Percentiles rank a stretch among this genome's conserved stretches.
These are phyloP conservation scores for Elaphomyces granulatus DNA, from an alignment of 495 filamentous ascomycete genomes.

Conservation along the genomic window DNA sequence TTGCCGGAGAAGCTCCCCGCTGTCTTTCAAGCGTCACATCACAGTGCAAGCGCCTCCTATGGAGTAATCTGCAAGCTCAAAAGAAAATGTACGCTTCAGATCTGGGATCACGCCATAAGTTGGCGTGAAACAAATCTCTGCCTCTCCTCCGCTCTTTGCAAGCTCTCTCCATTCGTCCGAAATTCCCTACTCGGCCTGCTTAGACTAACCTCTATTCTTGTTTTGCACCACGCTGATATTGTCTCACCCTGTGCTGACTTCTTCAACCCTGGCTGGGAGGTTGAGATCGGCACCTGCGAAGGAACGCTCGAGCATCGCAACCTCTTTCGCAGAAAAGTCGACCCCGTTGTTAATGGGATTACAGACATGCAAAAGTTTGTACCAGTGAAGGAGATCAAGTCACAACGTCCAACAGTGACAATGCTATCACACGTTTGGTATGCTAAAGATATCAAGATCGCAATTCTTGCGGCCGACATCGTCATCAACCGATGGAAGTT, in stretches of 20 bases:
- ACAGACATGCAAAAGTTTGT: slow-evolving; percentile 49
- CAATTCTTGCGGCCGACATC: slow-evolving; percentile 47
- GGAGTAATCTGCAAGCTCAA: slow-evolving; percentile 54
- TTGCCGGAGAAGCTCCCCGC: slow-evolving; percentile 46
- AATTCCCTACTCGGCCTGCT: slow-evolving; percentile 41
- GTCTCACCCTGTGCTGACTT: slow-evolving; percentile 50
- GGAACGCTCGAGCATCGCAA: slow-evolving; percentile 44
- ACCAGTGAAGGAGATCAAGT: slow-evolving; percentile 43
- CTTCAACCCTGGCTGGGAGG: slow-evolving; percentile 56
- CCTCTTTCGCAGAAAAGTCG: slow-evolving; percentile 46
- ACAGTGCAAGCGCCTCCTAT: slow-evolving; percentile 49
- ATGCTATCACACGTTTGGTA: slow-evolving; percentile 55
- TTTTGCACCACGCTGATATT: slow-evolving; percentile 50
- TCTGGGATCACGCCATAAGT: slow-evolving; percentile 56
- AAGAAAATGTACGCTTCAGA: slow-evolving; percentile 43
- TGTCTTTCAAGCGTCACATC: slow-evolving; percentile 55
- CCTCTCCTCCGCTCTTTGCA: slow-evolving; percentile 44
- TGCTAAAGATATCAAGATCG: slow-evolving; percentile 52
- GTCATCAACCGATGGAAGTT: slow-evolving; percentile 55
- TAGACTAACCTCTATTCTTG: slow-evolving; percentile 43
- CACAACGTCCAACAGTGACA: slow-evolving; percentile 43
- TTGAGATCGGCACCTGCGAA: slow-evolving; percentile 47
- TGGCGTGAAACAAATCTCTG: slow-evolving; percentile 51
- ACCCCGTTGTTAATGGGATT: slow-evolving; percentile 56
- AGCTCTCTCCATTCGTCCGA: slow-evolving; percentile 42